Base-by-base conservation (phyloP, 805 yeast species). In the Phaffomyces antillensis region DNA sequence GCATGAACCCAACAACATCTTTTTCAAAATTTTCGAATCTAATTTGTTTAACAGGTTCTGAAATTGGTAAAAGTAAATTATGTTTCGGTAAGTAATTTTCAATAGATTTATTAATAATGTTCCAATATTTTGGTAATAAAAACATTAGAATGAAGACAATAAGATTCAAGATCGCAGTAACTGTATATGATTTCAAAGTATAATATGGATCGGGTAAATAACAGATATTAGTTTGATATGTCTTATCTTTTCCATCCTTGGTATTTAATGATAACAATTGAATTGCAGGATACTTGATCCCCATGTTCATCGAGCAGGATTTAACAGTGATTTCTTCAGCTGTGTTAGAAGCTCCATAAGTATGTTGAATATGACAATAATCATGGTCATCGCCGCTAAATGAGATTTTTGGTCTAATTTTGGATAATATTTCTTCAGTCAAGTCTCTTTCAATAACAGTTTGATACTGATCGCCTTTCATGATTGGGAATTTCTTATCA, bases 301-400 rank as follows among this genome's bases (percentile, higher is more conserved):
- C 98, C 81, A 87, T 86, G 20, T 96, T 90, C 95, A 93, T 86
- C 13, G 96, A 83, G 42, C 84, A 79, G 4, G 95, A 79, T 62
- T 93, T 93, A 26, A 90, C 89, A 0, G 96, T 87, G 51, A 84
- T 79, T 61, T 93, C 99, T 42, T 81, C 82, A 3, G 78, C 71
- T 3, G 51, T 54, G 34, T 52, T 49, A 0, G 50, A 45, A 1
- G 59, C 61, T 0, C 51, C 51, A 44, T 57, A 60, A 3, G 52
- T 44, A 60, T 91, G 97, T 18, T 66, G 65, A 28, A 83, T 73
- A 52, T 85, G 87, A 62, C 99, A 93, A 54, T 87, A 89, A 62
- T 93, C 99, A 66, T 93, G 99, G 61, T 93, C 99, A 62, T 93
- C 99, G 1, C 99, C 99, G 7, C 95, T 79, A 58, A 89, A 86